phyloP scores from a whole-genome alignment of 495 filamentous ascomycete species.

The Halenospora varia region DNA sequence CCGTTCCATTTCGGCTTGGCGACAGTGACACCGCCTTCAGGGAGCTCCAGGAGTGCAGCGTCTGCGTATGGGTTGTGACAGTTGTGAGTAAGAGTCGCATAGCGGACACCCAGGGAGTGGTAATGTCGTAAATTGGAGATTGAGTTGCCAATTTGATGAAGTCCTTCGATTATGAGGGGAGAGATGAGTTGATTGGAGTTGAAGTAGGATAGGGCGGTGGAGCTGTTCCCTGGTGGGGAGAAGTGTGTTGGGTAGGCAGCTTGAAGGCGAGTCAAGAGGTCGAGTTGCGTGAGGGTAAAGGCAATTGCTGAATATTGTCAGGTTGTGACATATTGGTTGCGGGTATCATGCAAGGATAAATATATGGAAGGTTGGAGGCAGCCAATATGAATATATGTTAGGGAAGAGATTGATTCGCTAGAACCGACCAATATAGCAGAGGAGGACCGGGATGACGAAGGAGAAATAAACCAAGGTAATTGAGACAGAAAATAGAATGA shows the following conservation, averaged over 20 bases:
- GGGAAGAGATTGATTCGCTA: too few species aligned
- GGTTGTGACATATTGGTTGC: too few species aligned
- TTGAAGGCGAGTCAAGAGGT: conserved; percentile 69
- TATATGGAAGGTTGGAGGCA: neutral
- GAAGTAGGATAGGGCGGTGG: conserved; percentile 57
- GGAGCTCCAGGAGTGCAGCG: conserved; percentile 58
- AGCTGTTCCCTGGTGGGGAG: conserved; percentile 53
- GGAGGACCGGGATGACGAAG: too few species aligned
- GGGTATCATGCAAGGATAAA: neutral
- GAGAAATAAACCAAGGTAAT: too few species aligned
- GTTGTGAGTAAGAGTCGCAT: conserved; percentile 88
- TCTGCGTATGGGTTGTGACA: conserved; percentile 92
- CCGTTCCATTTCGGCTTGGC: conserved; percentile 55
- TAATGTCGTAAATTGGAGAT: conserved; percentile 70
- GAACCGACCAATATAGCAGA: too few species aligned
- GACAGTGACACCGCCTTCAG: conserved; percentile 31
- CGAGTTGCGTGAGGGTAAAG: conserved; percentile 76
- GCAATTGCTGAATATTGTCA: conserved; percentile 67
- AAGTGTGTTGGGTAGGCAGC: conserved; percentile 66
- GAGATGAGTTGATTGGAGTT: conserved; percentile 49
- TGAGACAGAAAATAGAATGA: too few species aligned
- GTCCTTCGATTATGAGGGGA: conserved; percentile 81
- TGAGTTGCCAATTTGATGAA: conserved; percentile 93
- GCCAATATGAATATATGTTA: too few species aligned
- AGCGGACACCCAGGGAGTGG: conserved; percentile 78